A percentile compares a stretch with the other conserved stretches of the same genome.
Evolutionary conservation across 106 monocot species (phyloP).

Genomic region (Acorus gramineus): DNA sequence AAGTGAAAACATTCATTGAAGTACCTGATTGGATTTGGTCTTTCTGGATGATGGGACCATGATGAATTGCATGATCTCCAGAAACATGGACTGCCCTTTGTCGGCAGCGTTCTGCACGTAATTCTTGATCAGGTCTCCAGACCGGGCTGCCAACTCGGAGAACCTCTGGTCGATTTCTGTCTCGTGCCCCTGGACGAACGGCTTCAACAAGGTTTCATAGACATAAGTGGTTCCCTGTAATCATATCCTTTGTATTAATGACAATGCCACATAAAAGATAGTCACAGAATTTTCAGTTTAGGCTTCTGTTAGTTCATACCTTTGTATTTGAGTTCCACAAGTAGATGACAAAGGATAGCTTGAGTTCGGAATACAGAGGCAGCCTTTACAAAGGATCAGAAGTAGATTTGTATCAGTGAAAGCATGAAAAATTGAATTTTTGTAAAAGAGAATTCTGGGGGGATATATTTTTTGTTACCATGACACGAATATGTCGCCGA

Average conservation of each 20-base stretch:
- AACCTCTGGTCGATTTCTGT: constrained; percentile 43
- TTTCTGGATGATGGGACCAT: not conserved
- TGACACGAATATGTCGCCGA: constrained; percentile 24
- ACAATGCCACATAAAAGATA: not conserved
- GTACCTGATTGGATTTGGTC: too few species aligned
- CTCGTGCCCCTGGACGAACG: constrained; percentile 33
- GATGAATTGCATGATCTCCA: constrained; percentile 32
- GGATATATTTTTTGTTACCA: constrained; percentile 6
- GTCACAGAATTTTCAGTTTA: not conserved
- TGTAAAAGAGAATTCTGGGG: not conserved
- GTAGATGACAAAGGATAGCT: constrained; percentile 25
- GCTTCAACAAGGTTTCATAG: constrained; percentile 9
- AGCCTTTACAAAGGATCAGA: constrained; percentile 7
- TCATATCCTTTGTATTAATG: too few species aligned
- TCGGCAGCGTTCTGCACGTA: constrained; percentile 57
- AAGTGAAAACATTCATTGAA: too few species aligned
- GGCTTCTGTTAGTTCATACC: not conserved
- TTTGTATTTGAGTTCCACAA: constrained; percentile 32
- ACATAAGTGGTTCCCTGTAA: constrained; percentile 17
- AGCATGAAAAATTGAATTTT: not conserved
- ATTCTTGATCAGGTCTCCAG: constrained; percentile 36
- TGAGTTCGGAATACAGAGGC: constrained; percentile 19
- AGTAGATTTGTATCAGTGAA: not conserved
- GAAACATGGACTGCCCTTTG: constrained; percentile 36
- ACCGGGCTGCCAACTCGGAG: constrained; percentile 26